phyloP scores from a whole-genome alignment of 1,284 basidiomycete genomes.

The Caloboletus firmus region DNA sequence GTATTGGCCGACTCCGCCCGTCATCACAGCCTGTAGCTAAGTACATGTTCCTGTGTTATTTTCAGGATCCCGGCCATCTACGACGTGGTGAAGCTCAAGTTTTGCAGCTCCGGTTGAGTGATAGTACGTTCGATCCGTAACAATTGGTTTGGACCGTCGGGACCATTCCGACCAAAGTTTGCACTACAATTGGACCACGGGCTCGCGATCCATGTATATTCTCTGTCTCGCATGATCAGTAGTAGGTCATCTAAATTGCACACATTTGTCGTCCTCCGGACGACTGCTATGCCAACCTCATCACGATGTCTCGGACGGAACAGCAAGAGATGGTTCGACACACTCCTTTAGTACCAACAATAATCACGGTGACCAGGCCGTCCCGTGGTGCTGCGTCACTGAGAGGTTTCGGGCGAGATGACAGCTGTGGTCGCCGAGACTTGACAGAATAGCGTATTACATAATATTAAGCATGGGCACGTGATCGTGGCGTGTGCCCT shows the following conservation, averaged over 20 bases:
- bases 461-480: slow-evolving; percentile 15
- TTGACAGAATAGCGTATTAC: slow-evolving; percentile 1
- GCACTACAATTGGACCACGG: neutral
- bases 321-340: slow-evolving; percentile 1
- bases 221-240: neutral
- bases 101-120: too few species aligned
- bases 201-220: neutral
- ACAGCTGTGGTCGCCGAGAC: too few species aligned
- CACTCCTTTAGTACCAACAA: slow-evolving; percentile 4
- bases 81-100: too few species aligned
- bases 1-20: too few species aligned
- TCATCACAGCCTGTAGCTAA: too few species aligned
- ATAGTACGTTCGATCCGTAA: too few species aligned
- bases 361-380: neutral
- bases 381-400: neutral
- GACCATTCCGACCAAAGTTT: too few species aligned
- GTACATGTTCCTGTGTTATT: too few species aligned
- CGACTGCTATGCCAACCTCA: neutral
- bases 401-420: neutral
- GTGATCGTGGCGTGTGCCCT: slow-evolving; percentile 18
- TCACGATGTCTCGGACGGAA: slow-evolving; percentile 20
- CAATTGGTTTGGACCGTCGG: too few species aligned
- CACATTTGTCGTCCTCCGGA: slow-evolving; percentile 10
- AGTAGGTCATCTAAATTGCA: neutral
- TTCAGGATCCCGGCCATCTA: too few species aligned